Base-by-base conservation (phyloP, 2,329 filamentous ascomycete genomes). In the Hypomyces rosellus region DNA sequence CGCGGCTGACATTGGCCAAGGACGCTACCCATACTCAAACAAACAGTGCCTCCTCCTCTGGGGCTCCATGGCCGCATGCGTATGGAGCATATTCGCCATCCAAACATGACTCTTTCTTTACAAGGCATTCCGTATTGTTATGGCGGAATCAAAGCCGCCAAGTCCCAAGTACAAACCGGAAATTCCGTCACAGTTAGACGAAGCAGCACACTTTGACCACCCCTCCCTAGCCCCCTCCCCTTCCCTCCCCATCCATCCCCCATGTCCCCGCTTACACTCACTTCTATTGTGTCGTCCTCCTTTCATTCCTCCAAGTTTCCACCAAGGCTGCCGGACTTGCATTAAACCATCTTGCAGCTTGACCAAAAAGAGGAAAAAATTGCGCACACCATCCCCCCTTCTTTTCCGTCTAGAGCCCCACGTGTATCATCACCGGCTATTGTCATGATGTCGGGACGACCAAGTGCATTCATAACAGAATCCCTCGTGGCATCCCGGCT, bases 401-500 rank as follows among this genome's bases (percentile, higher is more conserved):
- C 38, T 36, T 12, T 34, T 48, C 41, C 45, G 40, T 40, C 41
- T 52, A 40, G 46, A 48, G 46, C 43, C 36, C 50, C 50, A 52
- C 50, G 50, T 52, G 49, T 45, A 44, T 39, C 40, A 46, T 48
- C 20, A 33, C 45, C 40, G 25, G 25, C 25, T 30, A 30, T 30
- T 30, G 25, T 30, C 25, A 30, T 30, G 50, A 33, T 11, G 25
- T 43, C 43, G 39, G 50, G 45, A 39, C 42, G 43, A 41, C 9
- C 20, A 18, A 22, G 13, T 25, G 5, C 30, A 45, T 18, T 18
- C 30, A 41, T 15, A 45, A 40, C 45, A 52, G 46, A 45, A 46
- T 49, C 42, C 50, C 50, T 52, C 50, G 50, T 52, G 50, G 50
- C 50, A 52, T 45, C 47, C 50, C 42, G 50, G 50, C 34, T 49